Conservation (phyloP, 2,329 filamentous ascomycete species). For the Ambrosiella cleistominuta region DNA sequence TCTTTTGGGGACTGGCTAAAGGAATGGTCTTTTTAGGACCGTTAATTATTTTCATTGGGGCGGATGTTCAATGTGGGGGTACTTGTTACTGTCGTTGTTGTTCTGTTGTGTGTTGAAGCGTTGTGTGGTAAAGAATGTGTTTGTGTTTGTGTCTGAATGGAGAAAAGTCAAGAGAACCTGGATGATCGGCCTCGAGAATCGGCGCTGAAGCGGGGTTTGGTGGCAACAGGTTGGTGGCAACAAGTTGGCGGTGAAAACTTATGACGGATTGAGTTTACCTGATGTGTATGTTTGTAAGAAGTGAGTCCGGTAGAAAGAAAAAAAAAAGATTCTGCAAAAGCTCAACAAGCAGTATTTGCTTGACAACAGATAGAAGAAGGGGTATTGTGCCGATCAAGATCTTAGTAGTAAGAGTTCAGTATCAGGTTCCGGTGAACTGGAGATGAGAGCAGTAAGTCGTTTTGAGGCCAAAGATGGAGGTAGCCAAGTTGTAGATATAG, state of each 20-base stretch:
- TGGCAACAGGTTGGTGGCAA: not conserved
- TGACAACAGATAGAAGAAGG: too few relatives aligned
- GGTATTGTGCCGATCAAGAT: too few relatives aligned
- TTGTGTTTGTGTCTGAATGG: not conserved
- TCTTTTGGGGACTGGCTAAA: conserved; percentile 6
- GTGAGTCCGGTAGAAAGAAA: too few relatives aligned
- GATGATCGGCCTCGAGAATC: not conserved
- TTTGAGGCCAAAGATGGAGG: too few relatives aligned
- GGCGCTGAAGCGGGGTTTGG: not conserved
- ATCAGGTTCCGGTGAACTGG: too few relatives aligned
- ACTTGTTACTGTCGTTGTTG: not conserved
- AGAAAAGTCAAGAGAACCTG: not conserved
- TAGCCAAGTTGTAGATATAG: too few relatives aligned
- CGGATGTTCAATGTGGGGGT: not conserved
- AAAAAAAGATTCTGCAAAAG: too few relatives aligned
- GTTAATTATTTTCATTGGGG: conserved; percentile 8
- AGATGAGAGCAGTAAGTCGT: too few relatives aligned
- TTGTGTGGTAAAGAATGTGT: not conserved
- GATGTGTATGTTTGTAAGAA: not conserved
- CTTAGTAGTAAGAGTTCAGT: too few relatives aligned
- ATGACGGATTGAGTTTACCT: not conserved
- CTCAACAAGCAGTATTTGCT: too few relatives aligned
- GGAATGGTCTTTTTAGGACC: conserved; percentile 7
- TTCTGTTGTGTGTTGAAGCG: not conserved
- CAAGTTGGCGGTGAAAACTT: not conserved